Conservation (phyloP, 306 rosid genomes). For the Dalbergia cochinchinensis region DNA sequence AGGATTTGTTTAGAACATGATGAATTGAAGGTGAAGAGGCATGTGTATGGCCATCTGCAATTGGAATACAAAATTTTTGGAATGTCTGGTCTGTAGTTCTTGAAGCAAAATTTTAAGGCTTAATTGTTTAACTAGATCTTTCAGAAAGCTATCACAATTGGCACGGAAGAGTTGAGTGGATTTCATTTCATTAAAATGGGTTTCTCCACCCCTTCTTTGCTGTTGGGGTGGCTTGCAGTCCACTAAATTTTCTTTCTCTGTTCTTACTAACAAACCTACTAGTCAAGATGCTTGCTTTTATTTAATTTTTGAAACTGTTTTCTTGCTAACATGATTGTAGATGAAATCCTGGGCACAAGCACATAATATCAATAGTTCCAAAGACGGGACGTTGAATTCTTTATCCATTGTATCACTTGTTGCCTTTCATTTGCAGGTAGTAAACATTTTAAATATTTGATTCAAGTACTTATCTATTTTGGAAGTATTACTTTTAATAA, state of each 20-base stretch:
- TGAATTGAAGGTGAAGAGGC: slow-evolving; percentile 10
- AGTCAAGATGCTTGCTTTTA: not conserved
- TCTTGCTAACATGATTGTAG: slow-evolving; percentile 46
- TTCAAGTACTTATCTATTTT: slow-evolving; percentile 8
- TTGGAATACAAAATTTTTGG: slow-evolving; percentile 9
- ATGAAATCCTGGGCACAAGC: slow-evolving; percentile 64
- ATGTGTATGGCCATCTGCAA: slow-evolving; percentile 34
- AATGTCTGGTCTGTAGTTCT: slow-evolving; percentile 24
- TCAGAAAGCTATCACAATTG: slow-evolving; percentile 33
- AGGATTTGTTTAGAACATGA: slow-evolving; percentile 20
- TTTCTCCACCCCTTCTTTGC: slow-evolving; percentile 15
- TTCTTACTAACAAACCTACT: slow-evolving; percentile 11
- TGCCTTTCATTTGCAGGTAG: slow-evolving; percentile 65
- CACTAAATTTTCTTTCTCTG: slow-evolving; percentile 22
- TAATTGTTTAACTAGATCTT: slow-evolving; percentile 21
- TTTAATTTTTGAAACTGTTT: slow-evolving; percentile 4
- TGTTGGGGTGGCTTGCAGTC: slow-evolving; percentile 28
- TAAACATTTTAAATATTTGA: slow-evolving; percentile 24
- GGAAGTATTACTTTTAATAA: slow-evolving; percentile 6
- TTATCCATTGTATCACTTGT: slow-evolving; percentile 56
- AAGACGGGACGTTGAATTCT: slow-evolving; percentile 57
- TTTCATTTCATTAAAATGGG: slow-evolving; percentile 32
- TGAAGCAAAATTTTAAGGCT: slow-evolving; percentile 5
- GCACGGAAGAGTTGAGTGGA: slow-evolving; percentile 4
- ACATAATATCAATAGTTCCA: slow-evolving; percentile 59